Percentiles rank a stretch among this genome's conserved stretches.
phyloP scores from a whole-genome alignment of 2,329 filamentous ascomycete genomes.

The Gaeumannomyces sp. region DNA sequence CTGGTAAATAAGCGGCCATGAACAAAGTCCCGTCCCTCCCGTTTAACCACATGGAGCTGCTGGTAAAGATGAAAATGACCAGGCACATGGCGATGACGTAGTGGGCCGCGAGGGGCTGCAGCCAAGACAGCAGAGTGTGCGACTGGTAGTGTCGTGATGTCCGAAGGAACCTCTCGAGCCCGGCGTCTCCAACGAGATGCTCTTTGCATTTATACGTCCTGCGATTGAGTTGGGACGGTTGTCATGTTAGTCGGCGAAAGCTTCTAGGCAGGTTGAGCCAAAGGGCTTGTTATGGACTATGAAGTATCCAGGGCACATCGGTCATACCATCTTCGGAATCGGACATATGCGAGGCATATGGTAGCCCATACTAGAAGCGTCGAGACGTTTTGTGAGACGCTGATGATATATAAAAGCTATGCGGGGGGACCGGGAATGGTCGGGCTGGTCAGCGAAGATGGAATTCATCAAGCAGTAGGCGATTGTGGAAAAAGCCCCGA shows the following conservation, averaged over 20 bases:
- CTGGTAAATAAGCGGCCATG: neutral
- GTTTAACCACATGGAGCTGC: neutral
- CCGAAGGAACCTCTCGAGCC: conserved; percentile 9
- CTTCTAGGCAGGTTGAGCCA: too few species aligned
- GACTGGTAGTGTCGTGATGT: conserved; percentile 8
- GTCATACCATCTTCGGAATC: conserved; percentile 12
- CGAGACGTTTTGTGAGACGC: conserved; percentile 11
- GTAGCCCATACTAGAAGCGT: conserved; percentile 11
- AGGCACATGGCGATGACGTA: conserved; percentile 9
- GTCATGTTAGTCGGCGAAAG: neutral
- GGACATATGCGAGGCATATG: conserved; percentile 10
- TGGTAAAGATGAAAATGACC: conserved; percentile 11
- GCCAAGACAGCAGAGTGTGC: conserved; percentile 9
- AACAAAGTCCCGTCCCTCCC: neutral
- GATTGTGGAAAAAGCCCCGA: neutral
- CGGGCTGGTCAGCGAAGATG: too few species aligned
- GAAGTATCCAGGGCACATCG: too few species aligned
- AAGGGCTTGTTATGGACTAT: too few species aligned
- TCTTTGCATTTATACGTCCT: neutral
- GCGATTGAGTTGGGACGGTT: neutral
- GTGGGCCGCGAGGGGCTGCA: conserved; percentile 10
- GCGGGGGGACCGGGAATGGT: neutral
- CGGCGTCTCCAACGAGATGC: neutral
- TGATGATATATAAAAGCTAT: conserved; percentile 10
- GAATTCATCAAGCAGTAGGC: neutral